Conservation (phyloP, 164 flowering plant species). For the Chimonanthus salicifolius region DNA sequence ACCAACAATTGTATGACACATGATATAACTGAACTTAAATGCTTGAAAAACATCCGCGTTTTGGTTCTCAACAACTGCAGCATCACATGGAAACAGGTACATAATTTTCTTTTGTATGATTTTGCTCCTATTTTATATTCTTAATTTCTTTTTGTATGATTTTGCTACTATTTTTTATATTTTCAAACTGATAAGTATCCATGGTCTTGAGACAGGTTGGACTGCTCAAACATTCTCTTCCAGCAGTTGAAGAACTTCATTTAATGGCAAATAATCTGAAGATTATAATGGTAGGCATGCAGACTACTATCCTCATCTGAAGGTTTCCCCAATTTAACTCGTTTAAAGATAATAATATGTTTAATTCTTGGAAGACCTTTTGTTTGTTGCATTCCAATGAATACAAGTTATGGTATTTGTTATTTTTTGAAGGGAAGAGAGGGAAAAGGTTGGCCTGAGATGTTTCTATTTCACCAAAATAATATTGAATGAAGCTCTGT, state of each 20-base stretch:
- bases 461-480: too few relatives aligned
- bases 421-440: too few relatives aligned
- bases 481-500: too few relatives aligned
- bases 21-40: constrained; percentile 37
- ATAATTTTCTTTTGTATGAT: neutral
- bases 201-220: constrained; percentile 56
- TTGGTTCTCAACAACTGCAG: constrained; percentile 74
- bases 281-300: constrained; percentile 42
- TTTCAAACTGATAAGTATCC: neutral
- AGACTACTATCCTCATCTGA: neutral
- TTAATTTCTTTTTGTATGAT: neutral
- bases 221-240: constrained; percentile 55
- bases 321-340: neutral
- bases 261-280: constrained; percentile 73
- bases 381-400: too few relatives aligned
- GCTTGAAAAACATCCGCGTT: constrained; percentile 46
- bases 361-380: too few relatives aligned
- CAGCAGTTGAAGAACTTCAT: constrained; percentile 72
- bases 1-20: constrained; percentile 51
- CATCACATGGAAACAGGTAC: constrained; percentile 72
- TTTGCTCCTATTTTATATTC: neutral
- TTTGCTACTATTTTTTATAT: neutral
- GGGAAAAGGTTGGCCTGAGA: too few relatives aligned
- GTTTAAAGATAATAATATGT: neutral
- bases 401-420: too few relatives aligned